These are phyloP conservation scores for Pouteria campechiana DNA, from an alignment of 179 eudicot species.

Conservation along the genomic window DNA sequence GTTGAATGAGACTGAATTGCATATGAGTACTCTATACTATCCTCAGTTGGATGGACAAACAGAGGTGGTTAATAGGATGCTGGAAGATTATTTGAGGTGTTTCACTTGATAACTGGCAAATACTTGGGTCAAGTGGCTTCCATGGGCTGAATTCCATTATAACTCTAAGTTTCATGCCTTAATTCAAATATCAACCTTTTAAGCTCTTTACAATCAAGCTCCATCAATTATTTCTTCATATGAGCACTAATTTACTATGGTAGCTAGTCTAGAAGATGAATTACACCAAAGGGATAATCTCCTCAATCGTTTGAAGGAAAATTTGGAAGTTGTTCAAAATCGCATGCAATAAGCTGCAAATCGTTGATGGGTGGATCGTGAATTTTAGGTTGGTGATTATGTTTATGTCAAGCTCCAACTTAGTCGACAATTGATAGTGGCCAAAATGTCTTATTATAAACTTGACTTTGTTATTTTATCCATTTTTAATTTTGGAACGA, in stretches of 20 bases:
- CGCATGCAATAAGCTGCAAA: too few relatives aligned
- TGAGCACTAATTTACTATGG: background rate
- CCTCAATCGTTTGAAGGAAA: background rate
- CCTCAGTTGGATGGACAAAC: background rate
- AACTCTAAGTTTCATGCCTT: background rate
- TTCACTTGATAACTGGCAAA: background rate
- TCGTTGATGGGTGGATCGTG: background rate
- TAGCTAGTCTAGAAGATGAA: background rate
- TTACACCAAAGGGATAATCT: background rate
- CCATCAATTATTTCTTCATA: background rate
- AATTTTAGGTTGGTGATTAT: background rate
- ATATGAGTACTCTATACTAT: too few relatives aligned
- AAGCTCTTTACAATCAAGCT: background rate
- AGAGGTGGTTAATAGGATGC: background rate
- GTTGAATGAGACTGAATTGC: background rate
- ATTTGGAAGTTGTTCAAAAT: background rate
- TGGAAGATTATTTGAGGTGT: slow-evolving; percentile 3
- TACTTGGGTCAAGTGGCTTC: slow-evolving; percentile 3
- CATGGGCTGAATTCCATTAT: slow-evolving; percentile 10
- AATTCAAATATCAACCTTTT: background rate
- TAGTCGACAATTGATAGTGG: background rate
- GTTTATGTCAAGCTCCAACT: background rate
- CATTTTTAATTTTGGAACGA: background rate
- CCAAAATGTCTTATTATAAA: background rate
- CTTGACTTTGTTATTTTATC: background rate